Evolutionary conservation across 352 stramenopile species (phyloP).

Genomic region (Globisporangium heterothallicum): DNA sequence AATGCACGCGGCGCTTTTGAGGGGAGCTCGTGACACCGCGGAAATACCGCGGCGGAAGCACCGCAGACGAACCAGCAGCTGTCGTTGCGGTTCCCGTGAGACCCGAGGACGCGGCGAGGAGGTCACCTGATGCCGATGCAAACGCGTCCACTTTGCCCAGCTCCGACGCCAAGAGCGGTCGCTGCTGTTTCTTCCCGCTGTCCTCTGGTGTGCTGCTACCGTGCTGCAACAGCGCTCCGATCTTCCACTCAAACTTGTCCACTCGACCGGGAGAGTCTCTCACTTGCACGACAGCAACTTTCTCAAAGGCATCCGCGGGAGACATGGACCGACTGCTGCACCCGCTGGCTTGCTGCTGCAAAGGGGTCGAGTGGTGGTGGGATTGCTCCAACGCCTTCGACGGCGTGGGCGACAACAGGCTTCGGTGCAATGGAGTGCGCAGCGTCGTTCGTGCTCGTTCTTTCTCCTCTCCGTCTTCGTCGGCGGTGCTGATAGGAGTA

Average conservation of each 20-base stretch:
- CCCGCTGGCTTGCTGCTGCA: slow-evolving; percentile 15
- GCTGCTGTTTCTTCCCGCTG: neutral
- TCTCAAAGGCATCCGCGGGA: slow-evolving; percentile 55
- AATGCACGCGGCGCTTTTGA: slow-evolving; percentile 72
- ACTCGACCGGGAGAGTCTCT: slow-evolving; percentile 52
- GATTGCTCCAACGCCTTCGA: slow-evolving; percentile 16
- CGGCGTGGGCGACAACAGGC: slow-evolving; percentile 16
- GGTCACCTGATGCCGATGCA: neutral
- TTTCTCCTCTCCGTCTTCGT: neutral
- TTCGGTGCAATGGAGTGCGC: slow-evolving; percentile 39
- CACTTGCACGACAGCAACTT: slow-evolving; percentile 35
- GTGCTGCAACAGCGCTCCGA: slow-evolving; percentile 14
- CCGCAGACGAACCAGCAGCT: neutral
- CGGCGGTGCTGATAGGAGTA: neutral
- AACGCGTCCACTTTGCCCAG: slow-evolving; percentile 1
- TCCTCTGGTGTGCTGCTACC: neutral
- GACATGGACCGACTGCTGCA: slow-evolving; percentile 35
- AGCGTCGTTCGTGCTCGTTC: slow-evolving; percentile 12
- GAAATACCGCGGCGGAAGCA: slow-evolving; percentile 67
- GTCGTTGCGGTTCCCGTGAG: too few species aligned
- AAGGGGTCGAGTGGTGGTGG: slow-evolving; percentile 18
- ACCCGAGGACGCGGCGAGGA: too few species aligned
- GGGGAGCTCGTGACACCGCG: slow-evolving; percentile 36
- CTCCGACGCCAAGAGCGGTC: slow-evolving; percentile 4
- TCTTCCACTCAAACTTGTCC: slow-evolving; percentile 56